Base-by-base conservation (phyloP, 345 rosid genomes). In the Luvunga scandens region DNA sequence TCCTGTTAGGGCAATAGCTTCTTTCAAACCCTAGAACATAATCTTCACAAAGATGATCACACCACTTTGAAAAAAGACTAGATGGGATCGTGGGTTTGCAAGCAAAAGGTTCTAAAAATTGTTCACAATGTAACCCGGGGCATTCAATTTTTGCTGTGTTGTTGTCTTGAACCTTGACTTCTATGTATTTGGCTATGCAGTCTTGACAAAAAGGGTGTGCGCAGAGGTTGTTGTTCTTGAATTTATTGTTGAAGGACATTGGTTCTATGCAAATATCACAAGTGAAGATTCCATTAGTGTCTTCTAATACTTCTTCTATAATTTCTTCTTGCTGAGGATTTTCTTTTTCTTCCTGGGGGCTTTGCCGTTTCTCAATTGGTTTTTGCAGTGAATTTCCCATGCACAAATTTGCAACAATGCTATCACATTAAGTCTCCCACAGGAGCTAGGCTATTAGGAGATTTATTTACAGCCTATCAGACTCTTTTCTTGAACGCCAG, bases 211-310 rank as follows among this genome's bases (percentile, higher is more conserved):
- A 79, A 19, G 81, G 79, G 66, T 84, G 87, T 21, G 12, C 8
- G 59, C 84, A 84, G 18, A 42, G 10, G 33, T 28, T 48, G 30
- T 60, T 70, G 25, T 79, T 84, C 66, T 79, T 76, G 78, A 81
- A 84, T 59, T 79, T 84, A 42, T 28, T 73, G 38, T 59, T 69
- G 27, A 79, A 34, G n/a, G 25, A 48, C 69, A 65, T 76, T 7
- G 84, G 80, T 64, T 81, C 87, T 24, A 77, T 42, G 76, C 87
- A 81, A 30, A 81, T 79, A 50, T 84, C 82, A 72, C 87, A 84
- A 45, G 78, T 84, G 39, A 84, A 78, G 12, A 3, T 62, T 27
- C 31, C 28, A 45, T 13, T 14, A 45, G 13, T 45, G 16, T 12
- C 18, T 45, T 45, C 50, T 45, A 45, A 13, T 45, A 12, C 50